Evolutionary conservation across 2,329 filamentous ascomycete species (phyloP).

Genomic region (Colletotrichum tofieldiae): DNA sequence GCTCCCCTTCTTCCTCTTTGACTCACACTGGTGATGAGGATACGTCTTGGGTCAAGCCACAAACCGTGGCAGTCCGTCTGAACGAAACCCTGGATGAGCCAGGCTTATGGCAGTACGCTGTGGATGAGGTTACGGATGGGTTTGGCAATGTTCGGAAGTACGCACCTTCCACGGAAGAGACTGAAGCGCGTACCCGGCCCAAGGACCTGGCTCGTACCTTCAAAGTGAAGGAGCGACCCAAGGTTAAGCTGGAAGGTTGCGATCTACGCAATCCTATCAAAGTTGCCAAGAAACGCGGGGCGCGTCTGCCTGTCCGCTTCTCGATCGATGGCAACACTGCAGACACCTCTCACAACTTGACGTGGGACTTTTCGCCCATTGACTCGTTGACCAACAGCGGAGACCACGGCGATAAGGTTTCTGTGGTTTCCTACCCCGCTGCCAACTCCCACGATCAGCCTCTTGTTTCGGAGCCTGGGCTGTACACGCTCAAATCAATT

Average conservation of each 20-base stretch:
- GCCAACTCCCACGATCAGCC: slow-evolving; percentile 76
- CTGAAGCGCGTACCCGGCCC: slow-evolving; percentile 72
- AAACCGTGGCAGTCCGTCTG: slow-evolving; percentile 83
- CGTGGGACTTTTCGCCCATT: slow-evolving; percentile 87
- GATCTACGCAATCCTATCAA: slow-evolving; percentile 86
- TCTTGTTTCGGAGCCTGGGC: slow-evolving; percentile 81
- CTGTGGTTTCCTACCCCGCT: slow-evolving; percentile 71
- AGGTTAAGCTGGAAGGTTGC: slow-evolving; percentile 80
- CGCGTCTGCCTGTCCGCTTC: slow-evolving; percentile 81
- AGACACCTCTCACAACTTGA: slow-evolving; percentile 79
- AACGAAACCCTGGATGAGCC: slow-evolving; percentile 89
- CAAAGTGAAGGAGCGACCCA: slow-evolving; percentile 88
- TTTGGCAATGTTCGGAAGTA: slow-evolving; percentile 91
- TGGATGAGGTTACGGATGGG: slow-evolving; percentile 93
- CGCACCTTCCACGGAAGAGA: slow-evolving; percentile 75
- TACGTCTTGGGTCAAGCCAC: slow-evolving; percentile 84
- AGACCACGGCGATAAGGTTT: slow-evolving; percentile 75
- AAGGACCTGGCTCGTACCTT: slow-evolving; percentile 83
- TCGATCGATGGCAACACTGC: slow-evolving; percentile 72
- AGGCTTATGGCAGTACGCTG: slow-evolving; percentile 89
- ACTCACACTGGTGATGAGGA: slow-evolving; percentile 74
- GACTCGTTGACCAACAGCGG: slow-evolving; percentile 78
- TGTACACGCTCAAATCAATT: slow-evolving; percentile 88
- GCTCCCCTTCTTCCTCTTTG: slow-evolving; percentile 71
- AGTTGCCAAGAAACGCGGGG: slow-evolving; percentile 81